These are phyloP conservation scores for Petunia secreta DNA, from an alignment of 257 asterid species.

Conservation along the genomic window DNA sequence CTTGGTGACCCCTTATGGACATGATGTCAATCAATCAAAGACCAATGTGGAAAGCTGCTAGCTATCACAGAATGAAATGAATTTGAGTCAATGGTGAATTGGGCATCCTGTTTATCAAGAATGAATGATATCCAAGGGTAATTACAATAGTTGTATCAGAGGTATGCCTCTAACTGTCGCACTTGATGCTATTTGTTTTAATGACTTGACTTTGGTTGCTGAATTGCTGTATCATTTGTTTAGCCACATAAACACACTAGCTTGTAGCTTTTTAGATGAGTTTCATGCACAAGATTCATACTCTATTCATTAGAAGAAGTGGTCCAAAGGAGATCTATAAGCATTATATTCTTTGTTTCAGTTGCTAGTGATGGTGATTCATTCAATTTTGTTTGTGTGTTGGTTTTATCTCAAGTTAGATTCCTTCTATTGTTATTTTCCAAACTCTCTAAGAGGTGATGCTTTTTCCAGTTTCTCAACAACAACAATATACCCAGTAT, in stretches of 20 bases:
- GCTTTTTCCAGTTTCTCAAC: background rate
- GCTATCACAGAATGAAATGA: background rate
- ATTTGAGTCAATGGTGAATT: background rate
- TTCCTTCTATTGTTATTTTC: background rate
- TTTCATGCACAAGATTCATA: background rate
- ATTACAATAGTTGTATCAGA: background rate
- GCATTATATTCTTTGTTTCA: slow-evolving; percentile 21
- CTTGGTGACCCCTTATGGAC: slow-evolving; percentile 14
- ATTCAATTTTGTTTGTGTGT: background rate
- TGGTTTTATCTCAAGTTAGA: background rate
- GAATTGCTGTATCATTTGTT: slow-evolving; percentile 5
- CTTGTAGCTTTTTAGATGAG: background rate
- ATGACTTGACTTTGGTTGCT: background rate
- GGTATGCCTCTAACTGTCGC: slow-evolving; percentile 13
- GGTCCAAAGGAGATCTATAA: background rate
- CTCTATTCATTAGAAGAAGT: background rate
- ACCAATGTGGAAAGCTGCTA: background rate
- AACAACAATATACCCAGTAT: no score
- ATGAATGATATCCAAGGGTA: background rate
- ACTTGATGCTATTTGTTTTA: background rate
- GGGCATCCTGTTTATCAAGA: background rate
- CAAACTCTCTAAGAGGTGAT: background rate
- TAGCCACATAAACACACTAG: background rate
- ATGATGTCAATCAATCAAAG: background rate
- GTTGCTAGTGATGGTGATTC: background rate